These are phyloP conservation scores for Lizanozyma gosingica DNA, from an alignment of 1,139 yeast genomes.

Conservation along the genomic window DNA sequence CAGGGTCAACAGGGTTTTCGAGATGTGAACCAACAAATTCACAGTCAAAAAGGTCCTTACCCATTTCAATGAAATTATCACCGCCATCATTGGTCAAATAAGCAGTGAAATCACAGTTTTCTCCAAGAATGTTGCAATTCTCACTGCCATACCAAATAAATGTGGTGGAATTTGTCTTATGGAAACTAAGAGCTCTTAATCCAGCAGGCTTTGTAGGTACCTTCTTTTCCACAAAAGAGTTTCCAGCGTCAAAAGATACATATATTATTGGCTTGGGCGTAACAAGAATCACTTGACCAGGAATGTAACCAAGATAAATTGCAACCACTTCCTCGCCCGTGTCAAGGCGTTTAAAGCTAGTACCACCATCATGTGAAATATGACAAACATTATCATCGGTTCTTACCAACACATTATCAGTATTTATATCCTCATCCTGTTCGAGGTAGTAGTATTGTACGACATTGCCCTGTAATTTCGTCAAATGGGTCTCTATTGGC, in stretches of 20 bases:
- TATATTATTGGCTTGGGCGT: slow-evolving; percentile 44
- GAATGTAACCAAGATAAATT: slow-evolving; percentile 50
- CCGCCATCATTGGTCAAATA: slow-evolving; percentile 61
- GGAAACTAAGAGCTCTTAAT: slow-evolving; percentile 44
- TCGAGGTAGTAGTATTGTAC: slow-evolving; percentile 51
- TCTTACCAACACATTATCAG: slow-evolving; percentile 66
- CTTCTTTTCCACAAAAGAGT: slow-evolving; percentile 31
- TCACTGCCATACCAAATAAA: slow-evolving; percentile 65
- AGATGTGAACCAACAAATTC: slow-evolving; percentile 55
- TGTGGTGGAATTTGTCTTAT: slow-evolving; percentile 43
- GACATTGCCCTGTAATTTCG: slow-evolving; percentile 36
- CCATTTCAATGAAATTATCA: slow-evolving; percentile 43
- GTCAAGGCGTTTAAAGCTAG: slow-evolving; percentile 41
- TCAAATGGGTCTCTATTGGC: slow-evolving; percentile 5
- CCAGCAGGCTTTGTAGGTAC: slow-evolving; percentile 45
- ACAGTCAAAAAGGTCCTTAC: slow-evolving; percentile 49
- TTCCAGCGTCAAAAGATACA: slow-evolving; percentile 63
- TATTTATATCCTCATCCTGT: slow-evolving; percentile 29
- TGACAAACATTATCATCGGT: slow-evolving; percentile 44
- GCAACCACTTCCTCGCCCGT: slow-evolving; percentile 42
- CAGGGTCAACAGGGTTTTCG: slow-evolving; percentile 27
- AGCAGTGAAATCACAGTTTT: slow-evolving; percentile 47
- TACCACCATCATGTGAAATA: slow-evolving; percentile 77
- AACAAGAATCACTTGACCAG: slow-evolving; percentile 57
- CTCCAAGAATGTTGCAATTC: slow-evolving; percentile 38